Base-by-base conservation (phyloP, 1,284 basidiomycete genomes). In the Xanthoconium separans region DNA sequence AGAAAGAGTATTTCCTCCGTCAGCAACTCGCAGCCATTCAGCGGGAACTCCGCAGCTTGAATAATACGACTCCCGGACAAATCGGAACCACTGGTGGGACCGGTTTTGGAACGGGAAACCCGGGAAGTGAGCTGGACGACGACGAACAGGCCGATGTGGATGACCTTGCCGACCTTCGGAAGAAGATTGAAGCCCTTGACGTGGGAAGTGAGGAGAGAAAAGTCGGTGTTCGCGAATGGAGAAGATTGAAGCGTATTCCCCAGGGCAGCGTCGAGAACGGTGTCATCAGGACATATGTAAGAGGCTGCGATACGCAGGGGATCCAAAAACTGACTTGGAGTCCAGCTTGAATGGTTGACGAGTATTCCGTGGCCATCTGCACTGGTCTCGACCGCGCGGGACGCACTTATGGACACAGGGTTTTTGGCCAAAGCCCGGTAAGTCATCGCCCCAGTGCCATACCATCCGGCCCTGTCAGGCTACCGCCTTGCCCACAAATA, bases 11-110 rank as follows among this genome's bases (percentile, higher is more conserved):
- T 65, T 91, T 89, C 73, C 77, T 91, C 3, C 85, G 88, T 51
- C 93, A 95, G 67, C 93, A 95, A 66, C 83, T 94, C 44, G 87
- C 90, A 30, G 92, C 90, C 11, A 95, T 95, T 61, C 90, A 94
- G 63, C 86, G 91, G 50, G 93, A 96, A 71, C 79, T 95, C 12
- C 84, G 87, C 37, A 76, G 75, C 16, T 75, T 91, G n/a, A 67
- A 78, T 16, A 68, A 64, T n/a, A 57, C 63, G 36, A 54, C 53
- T 12, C 46, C 63, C 7, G 63, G 66, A 5, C 66, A 50, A 7
- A 12, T 36, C 10, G 47, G 58, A 3, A 50, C n/a, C 29, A 42
- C 58, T 8, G 44, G 46, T 16, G 65, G 48, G 11, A 31, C 54
- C 7, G 53, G 65, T 3, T 59, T 64, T 36, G 66, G 63, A 22